Conservation (phyloP, 306 rosid genomes). For the Carpinus fangiana region DNA sequence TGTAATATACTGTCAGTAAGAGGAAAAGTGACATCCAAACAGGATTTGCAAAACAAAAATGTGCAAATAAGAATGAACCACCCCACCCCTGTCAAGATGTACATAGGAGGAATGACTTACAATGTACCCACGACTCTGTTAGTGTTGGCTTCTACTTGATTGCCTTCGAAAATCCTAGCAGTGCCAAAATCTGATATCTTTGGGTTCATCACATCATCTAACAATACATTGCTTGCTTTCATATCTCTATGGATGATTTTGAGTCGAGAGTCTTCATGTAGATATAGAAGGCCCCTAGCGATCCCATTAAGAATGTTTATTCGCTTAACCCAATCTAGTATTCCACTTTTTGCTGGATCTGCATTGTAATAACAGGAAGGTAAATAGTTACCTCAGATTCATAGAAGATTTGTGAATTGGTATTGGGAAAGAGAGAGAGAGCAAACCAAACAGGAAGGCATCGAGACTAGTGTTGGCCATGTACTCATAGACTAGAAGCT, state of each 20-base stretch:
- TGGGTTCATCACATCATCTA: slow-evolving; percentile 13
- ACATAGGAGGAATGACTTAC: background rate
- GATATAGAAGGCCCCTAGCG: slow-evolving; percentile 9
- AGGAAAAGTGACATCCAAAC: too few relatives aligned
- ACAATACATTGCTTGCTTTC: slow-evolving; percentile 12
- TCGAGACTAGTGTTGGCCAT: slow-evolving; percentile 36
- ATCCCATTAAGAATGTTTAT: slow-evolving; percentile 7
- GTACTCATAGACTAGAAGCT: slow-evolving; percentile 43
- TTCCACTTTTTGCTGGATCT: background rate
- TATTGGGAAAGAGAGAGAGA: background rate
- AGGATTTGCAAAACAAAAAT: too few relatives aligned
- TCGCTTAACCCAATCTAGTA: background rate
- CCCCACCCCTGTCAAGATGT: background rate
- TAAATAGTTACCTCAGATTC: background rate
- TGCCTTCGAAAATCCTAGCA: background rate
- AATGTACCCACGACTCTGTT: slow-evolving; percentile 14
- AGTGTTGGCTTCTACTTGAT: slow-evolving; percentile 17
- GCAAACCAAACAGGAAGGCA: slow-evolving; percentile 32
- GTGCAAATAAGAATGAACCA: too few relatives aligned
- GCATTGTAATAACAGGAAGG: background rate
- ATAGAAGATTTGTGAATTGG: too few relatives aligned
- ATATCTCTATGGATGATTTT: slow-evolving; percentile 18
- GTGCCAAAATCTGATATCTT: slow-evolving; percentile 20
- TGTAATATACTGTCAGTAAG: too few relatives aligned
- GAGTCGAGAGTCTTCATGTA: slow-evolving; percentile 20